These are phyloP conservation scores for Penicillium sp. DNA, from an alignment of 2,329 filamentous ascomycete species.

Conservation along the genomic window DNA sequence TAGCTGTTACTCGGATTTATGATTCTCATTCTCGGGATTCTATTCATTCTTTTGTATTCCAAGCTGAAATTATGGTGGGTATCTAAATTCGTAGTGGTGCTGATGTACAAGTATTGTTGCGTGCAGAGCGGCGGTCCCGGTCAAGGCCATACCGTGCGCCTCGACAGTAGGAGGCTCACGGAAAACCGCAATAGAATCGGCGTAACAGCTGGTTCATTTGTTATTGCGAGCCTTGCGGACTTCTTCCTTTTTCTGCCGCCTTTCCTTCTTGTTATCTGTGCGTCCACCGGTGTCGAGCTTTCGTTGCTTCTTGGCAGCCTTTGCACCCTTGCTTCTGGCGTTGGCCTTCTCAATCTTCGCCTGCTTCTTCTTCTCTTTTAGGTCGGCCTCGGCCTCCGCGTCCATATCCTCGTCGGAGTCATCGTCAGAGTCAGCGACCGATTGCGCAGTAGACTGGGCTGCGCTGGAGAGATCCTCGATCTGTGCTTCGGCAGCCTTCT, in stretches of 20 bases:
- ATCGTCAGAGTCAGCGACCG: slow-evolving; percentile 19
- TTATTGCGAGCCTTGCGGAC: slow-evolving; percentile 32
- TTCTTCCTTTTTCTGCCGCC: slow-evolving; percentile 43
- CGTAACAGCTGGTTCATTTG: slow-evolving; percentile 10
- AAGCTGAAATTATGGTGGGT: background rate
- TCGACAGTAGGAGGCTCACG: background rate
- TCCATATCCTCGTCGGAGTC: slow-evolving; percentile 16
- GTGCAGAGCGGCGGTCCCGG: background rate
- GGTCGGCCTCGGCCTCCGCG: slow-evolving; percentile 1
- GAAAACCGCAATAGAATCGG: background rate
- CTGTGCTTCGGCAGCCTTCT: slow-evolving; percentile 26
- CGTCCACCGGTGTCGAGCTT: slow-evolving; percentile 28
- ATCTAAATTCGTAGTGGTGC: background rate
- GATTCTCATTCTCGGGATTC: background rate
- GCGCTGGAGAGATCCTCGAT: slow-evolving; percentile 12
- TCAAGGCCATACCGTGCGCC: background rate
- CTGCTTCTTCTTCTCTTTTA: slow-evolving; percentile 28
- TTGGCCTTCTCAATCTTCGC: slow-evolving; percentile 16
- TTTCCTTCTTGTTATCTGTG: slow-evolving; percentile 28
- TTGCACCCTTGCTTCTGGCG: slow-evolving; percentile 28
- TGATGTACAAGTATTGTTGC: background rate
- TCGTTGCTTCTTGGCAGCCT: slow-evolving; percentile 23
- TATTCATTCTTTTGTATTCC: background rate
- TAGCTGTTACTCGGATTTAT: background rate
- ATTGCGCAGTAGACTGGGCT: slow-evolving; percentile 13